Conservation (phyloP, 345 rosid species). For the Linum usitatissimum region DNA sequence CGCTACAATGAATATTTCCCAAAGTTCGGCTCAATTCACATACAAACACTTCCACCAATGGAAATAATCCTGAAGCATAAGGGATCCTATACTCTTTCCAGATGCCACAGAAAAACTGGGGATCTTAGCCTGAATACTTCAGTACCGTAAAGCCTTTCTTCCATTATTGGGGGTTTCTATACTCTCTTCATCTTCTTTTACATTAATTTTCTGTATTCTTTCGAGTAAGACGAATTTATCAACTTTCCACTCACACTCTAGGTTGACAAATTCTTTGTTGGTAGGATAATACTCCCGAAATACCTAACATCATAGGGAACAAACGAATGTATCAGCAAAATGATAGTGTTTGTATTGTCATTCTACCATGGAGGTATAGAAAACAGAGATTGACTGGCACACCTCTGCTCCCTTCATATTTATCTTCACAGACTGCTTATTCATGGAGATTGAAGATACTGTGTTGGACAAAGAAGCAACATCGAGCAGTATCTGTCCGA, state of each 20-base stretch:
- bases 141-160: slow-evolving; percentile 33
- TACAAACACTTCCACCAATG: not conserved
- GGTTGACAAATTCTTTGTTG: slow-evolving; percentile 31
- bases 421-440: slow-evolving; percentile 68
- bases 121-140: slow-evolving; percentile 32
- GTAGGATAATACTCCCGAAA: slow-evolving; percentile 70
- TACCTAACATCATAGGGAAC: slow-evolving; percentile 27
- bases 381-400: slow-evolving; percentile 7
- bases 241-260: slow-evolving; percentile 53
- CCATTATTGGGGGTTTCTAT: slow-evolving; percentile 18
- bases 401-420: slow-evolving; percentile 69
- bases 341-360: not conserved
- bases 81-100: too few relatives aligned
- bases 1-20: not conserved
- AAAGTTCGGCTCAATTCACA: not conserved
- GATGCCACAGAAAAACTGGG: not conserved
- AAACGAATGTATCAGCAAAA: not conserved
- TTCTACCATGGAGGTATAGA: not conserved
- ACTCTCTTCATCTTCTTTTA: slow-evolving; percentile 19
- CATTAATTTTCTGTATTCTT: slow-evolving; percentile 28
- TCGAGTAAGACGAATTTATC: slow-evolving; percentile 58
- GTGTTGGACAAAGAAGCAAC: slow-evolving; percentile 52
- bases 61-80: not conserved
- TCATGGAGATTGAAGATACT: slow-evolving; percentile 52
- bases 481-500: slow-evolving; percentile 64